Percentiles rank a stretch among this genome's conserved stretches.
Evolutionary conservation across 352 stramenopile species (phyloP).

Genomic region (Globisporangium paroecandrum): DNA sequence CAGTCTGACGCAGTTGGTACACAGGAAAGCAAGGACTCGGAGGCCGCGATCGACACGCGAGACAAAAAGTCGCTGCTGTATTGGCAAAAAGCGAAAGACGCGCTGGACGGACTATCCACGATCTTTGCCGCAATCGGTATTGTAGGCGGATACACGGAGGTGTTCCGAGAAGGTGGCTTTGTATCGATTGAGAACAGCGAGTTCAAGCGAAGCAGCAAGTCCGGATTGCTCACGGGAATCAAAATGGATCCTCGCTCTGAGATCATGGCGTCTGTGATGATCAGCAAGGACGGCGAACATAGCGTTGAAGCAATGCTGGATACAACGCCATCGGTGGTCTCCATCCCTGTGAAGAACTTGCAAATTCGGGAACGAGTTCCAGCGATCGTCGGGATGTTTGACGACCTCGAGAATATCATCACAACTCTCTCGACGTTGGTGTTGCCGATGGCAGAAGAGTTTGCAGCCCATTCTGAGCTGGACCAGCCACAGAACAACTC

Average conservation of each 20-base stretch:
- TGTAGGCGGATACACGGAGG: slow-evolving; percentile 69
- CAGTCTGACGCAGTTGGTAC: neutral
- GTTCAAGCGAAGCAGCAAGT: slow-evolving; percentile 19
- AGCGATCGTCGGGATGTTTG: slow-evolving; percentile 74
- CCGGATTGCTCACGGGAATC: slow-evolving; percentile 32
- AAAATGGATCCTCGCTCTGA: slow-evolving; percentile 42
- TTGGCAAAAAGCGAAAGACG: slow-evolving; percentile 78
- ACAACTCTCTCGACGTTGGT: slow-evolving; percentile 49
- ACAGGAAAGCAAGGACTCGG: slow-evolving; percentile 14
- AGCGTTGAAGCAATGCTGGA: neutral
- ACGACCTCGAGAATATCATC: slow-evolving; percentile 55
- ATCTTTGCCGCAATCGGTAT: slow-evolving; percentile 70
- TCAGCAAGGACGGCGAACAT: neutral
- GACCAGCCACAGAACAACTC: slow-evolving; percentile 62
- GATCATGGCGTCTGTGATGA: slow-evolving; percentile 27
- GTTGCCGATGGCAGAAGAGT: slow-evolving; percentile 32
- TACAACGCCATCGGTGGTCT: slow-evolving; percentile 14
- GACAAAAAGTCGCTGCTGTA: slow-evolving; percentile 68
- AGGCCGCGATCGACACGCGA: slow-evolving; percentile 23
- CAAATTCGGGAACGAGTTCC: slow-evolving; percentile 71
- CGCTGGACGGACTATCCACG: slow-evolving; percentile 47
- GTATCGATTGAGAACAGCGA: slow-evolving; percentile 54
- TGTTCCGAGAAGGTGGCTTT: slow-evolving; percentile 58
- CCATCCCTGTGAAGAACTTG: slow-evolving; percentile 49
- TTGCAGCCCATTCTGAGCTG: slow-evolving; percentile 35